phyloP scores from a whole-genome alignment of 345 rosid genomes.

The Syzygium aromaticum region DNA sequence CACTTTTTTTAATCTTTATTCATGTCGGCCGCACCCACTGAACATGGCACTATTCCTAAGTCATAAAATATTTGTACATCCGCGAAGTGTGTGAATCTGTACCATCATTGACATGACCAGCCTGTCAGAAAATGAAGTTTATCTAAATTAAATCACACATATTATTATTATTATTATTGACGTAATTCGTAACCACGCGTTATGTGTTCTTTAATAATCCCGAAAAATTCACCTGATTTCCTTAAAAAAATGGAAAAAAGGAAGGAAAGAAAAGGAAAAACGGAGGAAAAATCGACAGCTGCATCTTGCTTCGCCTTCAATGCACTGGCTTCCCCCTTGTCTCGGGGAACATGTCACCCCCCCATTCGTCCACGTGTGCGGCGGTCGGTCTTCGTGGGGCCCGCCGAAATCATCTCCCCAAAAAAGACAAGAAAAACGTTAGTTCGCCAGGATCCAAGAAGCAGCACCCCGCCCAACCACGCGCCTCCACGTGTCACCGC shows the following conservation, averaged over 20 bases:
- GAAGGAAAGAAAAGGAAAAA: background rate
- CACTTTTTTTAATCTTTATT: background rate
- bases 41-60: no score
- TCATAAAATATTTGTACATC: no score
- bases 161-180: no score
- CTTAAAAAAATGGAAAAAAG: background rate
- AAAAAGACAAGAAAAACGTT: background rate
- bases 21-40: background rate
- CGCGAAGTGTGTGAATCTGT: no score
- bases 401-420: background rate
- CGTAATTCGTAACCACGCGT: background rate
- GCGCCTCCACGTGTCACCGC: conserved; percentile 11
- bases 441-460: conserved; percentile 20
- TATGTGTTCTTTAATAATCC: background rate
- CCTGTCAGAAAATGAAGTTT: background rate
- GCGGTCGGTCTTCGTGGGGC: conserved; percentile 8
- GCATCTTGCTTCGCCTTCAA: background rate
- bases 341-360: conserved; percentile 15
- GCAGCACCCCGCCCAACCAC: background rate
- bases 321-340: background rate
- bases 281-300: background rate
- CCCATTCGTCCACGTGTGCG: conserved; percentile 14
- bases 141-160: background rate
- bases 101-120: background rate
- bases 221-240: background rate